Conservation (phyloP, 1,284 basidiomycete genomes). For the Abortiporus biennis region DNA sequence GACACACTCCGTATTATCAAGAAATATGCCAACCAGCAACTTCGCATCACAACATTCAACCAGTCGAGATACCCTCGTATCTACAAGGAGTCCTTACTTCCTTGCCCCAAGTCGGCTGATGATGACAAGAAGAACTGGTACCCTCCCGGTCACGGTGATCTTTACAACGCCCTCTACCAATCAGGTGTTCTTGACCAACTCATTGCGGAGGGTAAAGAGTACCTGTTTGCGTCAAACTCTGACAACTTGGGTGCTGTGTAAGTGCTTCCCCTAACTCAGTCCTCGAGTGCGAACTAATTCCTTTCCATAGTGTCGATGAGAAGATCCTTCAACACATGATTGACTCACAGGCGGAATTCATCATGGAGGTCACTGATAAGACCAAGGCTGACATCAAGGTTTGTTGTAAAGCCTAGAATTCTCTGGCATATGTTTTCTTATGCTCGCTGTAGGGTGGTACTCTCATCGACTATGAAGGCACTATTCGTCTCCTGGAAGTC, state of each 20-base stretch:
- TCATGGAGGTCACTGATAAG: conserved; percentile 99
- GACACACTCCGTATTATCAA: conserved; percentile 98
- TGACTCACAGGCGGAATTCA: conserved; percentile 81
- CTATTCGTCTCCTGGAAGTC: conserved; percentile 93
- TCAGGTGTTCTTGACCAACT: conserved; percentile 96
- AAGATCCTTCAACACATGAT: conserved; percentile 89
- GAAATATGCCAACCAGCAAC: conserved; percentile 98
- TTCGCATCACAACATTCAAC: conserved; percentile 95
- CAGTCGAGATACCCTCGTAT: conserved; percentile 98
- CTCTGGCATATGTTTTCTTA: not conserved
- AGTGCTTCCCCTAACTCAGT: too few relatives aligned
- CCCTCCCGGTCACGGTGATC: conserved; percentile 98
- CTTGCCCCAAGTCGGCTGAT: conserved; percentile 80
- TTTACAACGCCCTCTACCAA: conserved; percentile 92
- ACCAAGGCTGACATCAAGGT: conserved; percentile 99
- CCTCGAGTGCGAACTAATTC: conserved; percentile 87
- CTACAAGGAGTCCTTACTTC: conserved; percentile 90
- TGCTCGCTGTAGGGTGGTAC: conserved; percentile 74
- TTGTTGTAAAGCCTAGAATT: conserved; percentile 9
- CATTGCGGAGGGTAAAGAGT: conserved; percentile 94
- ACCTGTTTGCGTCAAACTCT: conserved; percentile 98
- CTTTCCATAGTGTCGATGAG: conserved; percentile 55
- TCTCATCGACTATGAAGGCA: conserved; percentile 94
- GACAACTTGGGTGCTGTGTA: conserved; percentile 98
- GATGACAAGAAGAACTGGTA: conserved; percentile 98